Evolutionary conservation across 1,284 basidiomycete species (phyloP), one percentile per base, ranked within the genome.

Genomic region (Melampsora americana): DNA sequence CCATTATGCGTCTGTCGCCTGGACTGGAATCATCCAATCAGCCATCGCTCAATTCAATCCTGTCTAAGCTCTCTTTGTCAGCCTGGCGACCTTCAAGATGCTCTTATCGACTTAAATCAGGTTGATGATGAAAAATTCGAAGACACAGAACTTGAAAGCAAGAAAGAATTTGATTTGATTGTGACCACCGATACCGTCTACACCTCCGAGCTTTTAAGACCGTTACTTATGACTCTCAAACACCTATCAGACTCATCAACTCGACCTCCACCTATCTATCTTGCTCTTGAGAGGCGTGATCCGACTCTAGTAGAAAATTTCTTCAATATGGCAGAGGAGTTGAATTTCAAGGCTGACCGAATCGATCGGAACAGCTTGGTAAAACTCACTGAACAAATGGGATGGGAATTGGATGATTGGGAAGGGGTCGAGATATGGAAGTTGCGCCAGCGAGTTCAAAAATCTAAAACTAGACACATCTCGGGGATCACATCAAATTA

Each of bases 111-210:
- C 26, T 53, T 18, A 35, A 68, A 14, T 77, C 78, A 77, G 23
- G 59, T 16, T 74, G 78, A 72, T 59, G 77, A 77, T 32, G 79
- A 65, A 77, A 80, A 42, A 48, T 20, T 26, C 9, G 5, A 35
- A 35, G 35, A 35, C 35, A 35, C 9, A 35, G 35, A 9, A 9
- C 35, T 35, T 35, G 26, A 46, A 67, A 46, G 68, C 32, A 14
- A 50, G 48, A 88, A 88, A 0, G 69, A 69, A 11, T 90, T 90
- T 84, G 90, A 94, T 83, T 85, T 93, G 77, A 89, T 95, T 78
- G 82, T 92, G 73, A 89, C 92, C 20, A 89, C 92, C 75, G 93
- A 96, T 83, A 95, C 93, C 0, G 84, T 95, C 70, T 95, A 94
- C 82, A 83, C 86, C 39, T 81, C 86, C 0, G 84, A 86, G 9